Conservation (phyloP, 2,329 filamentous ascomycete genomes). For the Chaetomium olivaceum region DNA sequence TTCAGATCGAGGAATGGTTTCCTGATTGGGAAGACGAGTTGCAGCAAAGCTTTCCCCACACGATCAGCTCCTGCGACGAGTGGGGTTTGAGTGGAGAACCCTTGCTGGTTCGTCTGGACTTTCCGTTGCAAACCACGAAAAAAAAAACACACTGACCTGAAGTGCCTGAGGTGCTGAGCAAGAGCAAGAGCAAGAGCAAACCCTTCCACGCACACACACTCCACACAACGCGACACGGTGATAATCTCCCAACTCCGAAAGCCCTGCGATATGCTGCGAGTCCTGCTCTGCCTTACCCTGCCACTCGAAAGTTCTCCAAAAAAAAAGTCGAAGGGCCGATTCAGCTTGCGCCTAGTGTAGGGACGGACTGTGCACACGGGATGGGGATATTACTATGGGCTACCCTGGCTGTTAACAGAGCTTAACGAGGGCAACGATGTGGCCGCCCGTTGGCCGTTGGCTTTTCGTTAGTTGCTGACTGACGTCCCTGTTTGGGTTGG, state of each 20-base stretch:
- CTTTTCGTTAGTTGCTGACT: neutral
- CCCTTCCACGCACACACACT: neutral
- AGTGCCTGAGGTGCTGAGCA: neutral
- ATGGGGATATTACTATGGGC: conserved; percentile 25
- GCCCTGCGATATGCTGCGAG: neutral
- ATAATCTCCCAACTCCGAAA: neutral
- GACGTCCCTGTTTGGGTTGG: neutral
- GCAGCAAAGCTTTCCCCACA: conserved; percentile 1
- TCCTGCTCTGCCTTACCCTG: neutral
- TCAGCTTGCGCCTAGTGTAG: conserved; percentile 21
- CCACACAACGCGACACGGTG: neutral
- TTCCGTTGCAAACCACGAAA: neutral
- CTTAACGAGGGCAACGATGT: neutral
- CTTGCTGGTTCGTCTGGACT: conserved; percentile 1
- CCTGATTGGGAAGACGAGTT: conserved; percentile 12
- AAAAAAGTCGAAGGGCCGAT: conserved; percentile 24
- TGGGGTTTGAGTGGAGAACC: neutral
- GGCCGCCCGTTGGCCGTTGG: neutral
- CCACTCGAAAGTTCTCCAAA: neutral
- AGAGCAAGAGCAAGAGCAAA: neutral
- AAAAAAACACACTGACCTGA: neutral
- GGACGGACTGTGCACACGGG: conserved; percentile 32
- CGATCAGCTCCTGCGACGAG: conserved; percentile 5
- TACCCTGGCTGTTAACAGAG: conserved; percentile 23
- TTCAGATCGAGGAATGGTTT: conserved; percentile 6